Evolutionary conservation across 2,329 filamentous ascomycete species (phyloP), one percentile per base, ranked within the genome.

Genomic region (Alternaria solani): DNA sequence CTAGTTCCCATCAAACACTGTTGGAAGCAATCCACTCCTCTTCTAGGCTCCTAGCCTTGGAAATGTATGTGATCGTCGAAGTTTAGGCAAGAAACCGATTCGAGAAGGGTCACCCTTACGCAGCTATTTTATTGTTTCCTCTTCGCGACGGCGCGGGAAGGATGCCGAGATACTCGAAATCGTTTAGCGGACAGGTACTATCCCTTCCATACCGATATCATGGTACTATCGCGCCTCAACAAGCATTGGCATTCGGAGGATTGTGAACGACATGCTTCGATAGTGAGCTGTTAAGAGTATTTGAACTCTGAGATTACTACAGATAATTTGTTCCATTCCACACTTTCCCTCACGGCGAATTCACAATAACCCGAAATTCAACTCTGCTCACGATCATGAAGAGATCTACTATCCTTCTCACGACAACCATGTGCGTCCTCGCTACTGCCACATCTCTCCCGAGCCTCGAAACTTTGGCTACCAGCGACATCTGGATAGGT

Each of bases 401-500:
- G 8, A 30, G 4, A n/a, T 48, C 28, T 32, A 7, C 28, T 32
- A 7, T 23, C 32, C 32, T 36, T 48, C 20, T 48, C 44, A 34
- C 18, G 28, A 16, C 28, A 20, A 9, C 44, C 14, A 34, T 48
- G 2, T 48, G 18, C 44, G 20, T 26, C 7, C 28, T 48, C 5
- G 44, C 44, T 34, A 32, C 44, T 48, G 44, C 44, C 18, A 20
- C 44, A 23, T 34, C 44, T 26, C 20, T 48, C 4, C 44, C 44
- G 12, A 34, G 44, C 18, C 12, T 18, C 0, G 44, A 34, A n/a
- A 20, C 44, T 20, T 20, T 48, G 1, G 44, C 44, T 20, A 34
- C 44, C 44, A 48, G 44, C 44, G 44, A 48, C n/a, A 48, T 48
- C 2, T 48, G 44, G 44, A 48, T 34, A 23, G 44, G 44, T 1